Conservation (phyloP, 148 eudicot genomes). For the Rhododendron williamsianum region DNA sequence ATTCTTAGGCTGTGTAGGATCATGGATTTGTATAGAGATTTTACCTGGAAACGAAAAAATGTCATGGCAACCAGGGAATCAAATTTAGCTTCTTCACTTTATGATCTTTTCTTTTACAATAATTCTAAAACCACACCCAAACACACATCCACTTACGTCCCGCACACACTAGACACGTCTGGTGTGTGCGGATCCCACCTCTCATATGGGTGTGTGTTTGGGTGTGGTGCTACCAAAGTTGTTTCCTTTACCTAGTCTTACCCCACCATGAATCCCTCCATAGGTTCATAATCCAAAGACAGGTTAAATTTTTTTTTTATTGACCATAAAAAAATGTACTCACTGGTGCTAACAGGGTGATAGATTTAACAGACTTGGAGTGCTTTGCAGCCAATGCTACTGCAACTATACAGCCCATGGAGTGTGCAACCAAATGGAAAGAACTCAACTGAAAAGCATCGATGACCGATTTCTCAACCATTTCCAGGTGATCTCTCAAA, state of each 20-base stretch:
- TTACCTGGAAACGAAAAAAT: not conserved
- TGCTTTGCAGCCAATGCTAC: conserved; percentile 65
- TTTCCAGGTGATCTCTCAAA: conserved; percentile 49
- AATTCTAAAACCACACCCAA: no score
- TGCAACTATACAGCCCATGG: conserved; percentile 77
- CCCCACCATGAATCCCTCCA: not conserved
- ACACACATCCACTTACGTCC: no score
- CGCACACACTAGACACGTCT: no score
- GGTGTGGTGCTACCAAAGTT: no score
- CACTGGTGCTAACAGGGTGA: conserved; percentile 73
- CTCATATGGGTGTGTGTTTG: no score
- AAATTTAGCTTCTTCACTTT: no score
- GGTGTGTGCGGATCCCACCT: no score
- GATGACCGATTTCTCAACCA: conserved; percentile 60
- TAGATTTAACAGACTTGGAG: conserved; percentile 40
- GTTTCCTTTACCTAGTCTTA: no score
- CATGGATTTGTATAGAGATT: not conserved
- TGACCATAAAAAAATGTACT: conserved; percentile 11
- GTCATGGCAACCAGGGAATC: not conserved
- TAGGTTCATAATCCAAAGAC: not conserved
- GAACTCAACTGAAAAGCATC: conserved; percentile 30
- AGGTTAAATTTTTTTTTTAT: no score
- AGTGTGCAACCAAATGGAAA: conserved; percentile 77
- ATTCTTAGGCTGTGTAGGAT: not conserved
- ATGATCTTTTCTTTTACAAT: no score